Percentiles rank a stretch among this genome's conserved stretches.
phyloP scores from a whole-genome alignment of 2,329 filamentous ascomycete species.

The Clarireedia paspali region DNA sequence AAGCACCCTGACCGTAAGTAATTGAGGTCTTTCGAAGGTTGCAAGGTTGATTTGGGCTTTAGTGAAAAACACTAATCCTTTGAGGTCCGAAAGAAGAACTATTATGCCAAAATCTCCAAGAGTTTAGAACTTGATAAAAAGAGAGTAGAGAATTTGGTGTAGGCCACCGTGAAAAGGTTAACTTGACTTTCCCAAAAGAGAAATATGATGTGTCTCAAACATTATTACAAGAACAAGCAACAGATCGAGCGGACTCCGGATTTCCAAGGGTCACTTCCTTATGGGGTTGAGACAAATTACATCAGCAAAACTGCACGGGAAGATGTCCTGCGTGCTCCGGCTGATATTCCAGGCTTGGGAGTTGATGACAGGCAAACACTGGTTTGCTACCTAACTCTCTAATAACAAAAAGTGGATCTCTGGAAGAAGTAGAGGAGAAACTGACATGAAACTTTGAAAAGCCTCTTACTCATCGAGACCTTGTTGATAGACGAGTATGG shows the following conservation, averaged over 20 bases:
- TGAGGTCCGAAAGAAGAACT: neutral
- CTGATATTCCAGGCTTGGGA: neutral
- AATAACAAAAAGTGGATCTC: neutral
- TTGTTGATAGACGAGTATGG: neutral
- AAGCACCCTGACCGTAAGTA: neutral
- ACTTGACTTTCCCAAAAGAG: too few relatives aligned
- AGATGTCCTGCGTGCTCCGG: neutral
- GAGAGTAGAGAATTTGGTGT: neutral
- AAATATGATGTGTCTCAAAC: too few relatives aligned
- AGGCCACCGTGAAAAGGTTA: neutral
- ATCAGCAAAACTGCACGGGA: neutral
- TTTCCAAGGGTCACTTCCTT: too few relatives aligned
- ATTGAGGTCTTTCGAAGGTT: neutral
- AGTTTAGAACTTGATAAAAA: neutral
- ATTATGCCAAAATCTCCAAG: neutral
- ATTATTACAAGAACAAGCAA: too few relatives aligned
- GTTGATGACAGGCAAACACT: neutral
- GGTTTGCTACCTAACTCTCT: neutral
- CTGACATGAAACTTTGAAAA: neutral
- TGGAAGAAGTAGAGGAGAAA: neutral
- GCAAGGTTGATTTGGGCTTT: neutral
- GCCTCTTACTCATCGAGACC: neutral
- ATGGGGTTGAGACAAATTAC: too few relatives aligned
- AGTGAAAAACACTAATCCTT: neutral
- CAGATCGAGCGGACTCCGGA: too few relatives aligned